These are phyloP conservation scores for Diaporthe helianthi DNA, from an alignment of 2,329 filamentous ascomycete species.

Conservation along the genomic window DNA sequence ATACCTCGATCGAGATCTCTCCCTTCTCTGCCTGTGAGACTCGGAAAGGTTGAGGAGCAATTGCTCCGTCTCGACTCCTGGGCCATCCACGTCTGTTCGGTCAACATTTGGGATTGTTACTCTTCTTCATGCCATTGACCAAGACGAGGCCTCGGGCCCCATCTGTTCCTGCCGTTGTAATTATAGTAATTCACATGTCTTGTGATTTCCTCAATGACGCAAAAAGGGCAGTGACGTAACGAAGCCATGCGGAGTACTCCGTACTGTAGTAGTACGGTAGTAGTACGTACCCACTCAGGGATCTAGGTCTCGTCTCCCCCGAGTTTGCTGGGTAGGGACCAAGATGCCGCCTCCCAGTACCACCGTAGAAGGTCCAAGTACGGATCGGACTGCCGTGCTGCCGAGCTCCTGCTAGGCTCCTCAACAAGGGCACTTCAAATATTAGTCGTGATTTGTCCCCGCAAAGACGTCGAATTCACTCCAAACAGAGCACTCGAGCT, in stretches of 20 bases:
- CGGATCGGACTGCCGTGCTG: not conserved
- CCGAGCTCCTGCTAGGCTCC: not conserved
- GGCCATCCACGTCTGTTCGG: not conserved
- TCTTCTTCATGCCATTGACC: not conserved
- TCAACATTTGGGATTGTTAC: not conserved
- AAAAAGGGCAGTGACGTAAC: slow-evolving; percentile 4
- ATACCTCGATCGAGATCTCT: slow-evolving; percentile 16
- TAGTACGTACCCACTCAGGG: not conserved
- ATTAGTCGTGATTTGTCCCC: no score
- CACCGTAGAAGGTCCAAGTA: not conserved
- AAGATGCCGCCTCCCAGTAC: not conserved
- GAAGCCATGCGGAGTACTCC: not conserved
- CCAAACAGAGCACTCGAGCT: not conserved
- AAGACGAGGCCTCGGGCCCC: not conserved
- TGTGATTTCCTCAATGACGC: not conserved
- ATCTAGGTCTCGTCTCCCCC: not conserved
- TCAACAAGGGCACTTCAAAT: not conserved
- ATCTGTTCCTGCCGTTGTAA: not conserved
- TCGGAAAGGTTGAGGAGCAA: not conserved
- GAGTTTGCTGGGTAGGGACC: not conserved
- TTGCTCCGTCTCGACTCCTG: slow-evolving; percentile 1
- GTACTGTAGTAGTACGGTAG: no score
- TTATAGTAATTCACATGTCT: not conserved
- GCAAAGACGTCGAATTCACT: no score
- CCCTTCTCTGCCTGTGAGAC: not conserved